A percentile compares a stretch with the other conserved stretches of the same genome.
phyloP scores from a whole-genome alignment of 116 monocot genomes.

The Posidonia oceanica region DNA sequence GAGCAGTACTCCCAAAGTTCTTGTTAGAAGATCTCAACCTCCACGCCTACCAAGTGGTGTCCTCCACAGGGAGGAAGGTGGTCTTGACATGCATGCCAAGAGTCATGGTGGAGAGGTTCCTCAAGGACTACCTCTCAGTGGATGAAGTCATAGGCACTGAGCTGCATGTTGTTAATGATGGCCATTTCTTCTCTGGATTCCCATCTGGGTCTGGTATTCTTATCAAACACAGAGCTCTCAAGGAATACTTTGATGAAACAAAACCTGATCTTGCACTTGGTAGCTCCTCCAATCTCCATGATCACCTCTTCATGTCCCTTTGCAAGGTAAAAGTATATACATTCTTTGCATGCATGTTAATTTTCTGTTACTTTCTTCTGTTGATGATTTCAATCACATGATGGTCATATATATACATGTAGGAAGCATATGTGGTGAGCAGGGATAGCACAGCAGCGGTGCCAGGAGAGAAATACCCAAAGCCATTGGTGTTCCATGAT shows the following conservation, averaged over 20 bases:
- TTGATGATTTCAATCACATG: neutral
- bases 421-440: constrained; percentile 20
- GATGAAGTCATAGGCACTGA: constrained; percentile 49
- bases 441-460: constrained; percentile 7
- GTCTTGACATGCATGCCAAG: constrained; percentile 48
- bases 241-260: neutral
- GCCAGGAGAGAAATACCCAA: constrained; percentile 45
- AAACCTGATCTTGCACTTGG: constrained; percentile 12
- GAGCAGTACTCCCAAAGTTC: constrained; percentile 71
- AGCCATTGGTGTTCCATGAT: constrained; percentile 65
- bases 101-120: constrained; percentile 67
- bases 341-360: neutral
- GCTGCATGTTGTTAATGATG: constrained; percentile 28
- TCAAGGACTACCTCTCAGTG: constrained; percentile 53
- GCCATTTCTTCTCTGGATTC: constrained; percentile 54
- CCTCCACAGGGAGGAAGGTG: constrained; percentile 26
- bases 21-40: constrained; percentile 43
- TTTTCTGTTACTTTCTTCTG: too few relatives aligned
- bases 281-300: constrained; percentile 11
- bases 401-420: neutral
- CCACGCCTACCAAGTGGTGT: constrained; percentile 23
- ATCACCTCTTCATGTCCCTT: constrained; percentile 29
- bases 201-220: constrained; percentile 8
- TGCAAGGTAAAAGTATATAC: constrained; percentile 28
- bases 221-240: neutral